A percentile compares a stretch with the other conserved stretches of the same genome.
These are phyloP conservation scores for Gossypium armourianum DNA, from an alignment of 441 rosid species.

Conservation along the genomic window DNA sequence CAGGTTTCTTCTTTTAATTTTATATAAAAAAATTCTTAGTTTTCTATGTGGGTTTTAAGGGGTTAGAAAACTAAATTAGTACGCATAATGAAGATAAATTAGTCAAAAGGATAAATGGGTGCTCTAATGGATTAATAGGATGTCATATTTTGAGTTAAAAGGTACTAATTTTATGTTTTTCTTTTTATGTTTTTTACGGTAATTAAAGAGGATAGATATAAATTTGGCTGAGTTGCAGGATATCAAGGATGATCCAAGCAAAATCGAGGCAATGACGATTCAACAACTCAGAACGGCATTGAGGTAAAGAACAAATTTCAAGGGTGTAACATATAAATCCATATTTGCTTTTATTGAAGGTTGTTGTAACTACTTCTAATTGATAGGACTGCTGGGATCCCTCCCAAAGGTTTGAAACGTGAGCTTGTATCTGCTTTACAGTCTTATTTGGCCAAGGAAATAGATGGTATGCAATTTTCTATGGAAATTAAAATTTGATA, in stretches of 20 bases:
- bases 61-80: slow-evolving; percentile 2
- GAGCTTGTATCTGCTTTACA: slow-evolving; percentile 58
- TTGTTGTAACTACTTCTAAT: slow-evolving; percentile 12
- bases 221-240: slow-evolving; percentile 21
- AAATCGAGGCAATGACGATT: slow-evolving; percentile 57
- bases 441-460: slow-evolving; percentile 33
- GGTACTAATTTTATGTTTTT: not conserved
- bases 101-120: slow-evolving; percentile 18
- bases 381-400: slow-evolving; percentile 52
- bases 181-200: not conserved
- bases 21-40: not conserved
- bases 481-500: not conserved
- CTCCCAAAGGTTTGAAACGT: slow-evolving; percentile 56
- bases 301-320: slow-evolving; percentile 36
- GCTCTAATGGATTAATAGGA: slow-evolving; percentile 12
- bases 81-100: slow-evolving; percentile 22
- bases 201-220: not conserved
- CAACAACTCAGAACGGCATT: slow-evolving; percentile 49
- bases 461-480: slow-evolving; percentile 33
- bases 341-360: not conserved
- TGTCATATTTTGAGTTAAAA: slow-evolving; percentile 5
- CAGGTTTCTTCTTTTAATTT: slow-evolving; percentile 11
- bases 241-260: slow-evolving; percentile 33
- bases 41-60: slow-evolving; percentile 16
- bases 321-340: not conserved